A percentile compares a stretch with the other conserved stretches of the same genome.
These are phyloP conservation scores for Trifolium repens DNA, from an alignment of 306 rosid genomes.

Conservation along the genomic window DNA sequence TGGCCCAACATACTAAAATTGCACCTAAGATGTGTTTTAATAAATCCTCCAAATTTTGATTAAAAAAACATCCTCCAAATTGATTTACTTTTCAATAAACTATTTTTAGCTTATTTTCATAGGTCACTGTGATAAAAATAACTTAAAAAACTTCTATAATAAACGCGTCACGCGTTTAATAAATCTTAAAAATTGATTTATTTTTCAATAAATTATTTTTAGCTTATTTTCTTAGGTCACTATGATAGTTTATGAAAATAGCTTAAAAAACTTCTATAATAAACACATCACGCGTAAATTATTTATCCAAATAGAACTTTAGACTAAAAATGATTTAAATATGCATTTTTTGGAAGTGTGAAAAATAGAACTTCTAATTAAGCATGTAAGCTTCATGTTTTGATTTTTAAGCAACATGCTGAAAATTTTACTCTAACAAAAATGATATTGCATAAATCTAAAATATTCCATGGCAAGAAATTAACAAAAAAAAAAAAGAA, in stretches of 20 bases:
- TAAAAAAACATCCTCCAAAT: background rate
- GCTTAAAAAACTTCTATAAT: too few species aligned
- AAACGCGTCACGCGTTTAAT: too few species aligned
- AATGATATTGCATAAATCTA: slow-evolving; percentile 3
- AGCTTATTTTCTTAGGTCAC: too few species aligned
- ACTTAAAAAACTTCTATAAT: too few species aligned
- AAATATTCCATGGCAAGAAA: slow-evolving; percentile 18
- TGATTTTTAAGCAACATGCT: slow-evolving; percentile 26
- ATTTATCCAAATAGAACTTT: background rate
- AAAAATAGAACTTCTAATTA: slow-evolving; percentile 1
- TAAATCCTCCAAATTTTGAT: background rate
- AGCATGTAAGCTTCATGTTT: slow-evolving; percentile 21
- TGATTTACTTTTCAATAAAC: background rate
- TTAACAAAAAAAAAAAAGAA: slow-evolving; percentile 3
- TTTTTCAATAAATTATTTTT: background rate
- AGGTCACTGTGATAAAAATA: too few species aligned
- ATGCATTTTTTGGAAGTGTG: slow-evolving; percentile 15
- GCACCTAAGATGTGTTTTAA: background rate
- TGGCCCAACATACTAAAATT: slow-evolving; percentile 44
- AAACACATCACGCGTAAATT: too few species aligned
- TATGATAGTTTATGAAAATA: too few species aligned
- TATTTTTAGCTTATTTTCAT: background rate
- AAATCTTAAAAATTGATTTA: background rate
- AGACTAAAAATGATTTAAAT: slow-evolving; percentile 1
- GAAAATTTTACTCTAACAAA: slow-evolving; percentile 14